Conservation (phyloP, 1,284 basidiomycete species). For the Bjerkandera adusta region DNA sequence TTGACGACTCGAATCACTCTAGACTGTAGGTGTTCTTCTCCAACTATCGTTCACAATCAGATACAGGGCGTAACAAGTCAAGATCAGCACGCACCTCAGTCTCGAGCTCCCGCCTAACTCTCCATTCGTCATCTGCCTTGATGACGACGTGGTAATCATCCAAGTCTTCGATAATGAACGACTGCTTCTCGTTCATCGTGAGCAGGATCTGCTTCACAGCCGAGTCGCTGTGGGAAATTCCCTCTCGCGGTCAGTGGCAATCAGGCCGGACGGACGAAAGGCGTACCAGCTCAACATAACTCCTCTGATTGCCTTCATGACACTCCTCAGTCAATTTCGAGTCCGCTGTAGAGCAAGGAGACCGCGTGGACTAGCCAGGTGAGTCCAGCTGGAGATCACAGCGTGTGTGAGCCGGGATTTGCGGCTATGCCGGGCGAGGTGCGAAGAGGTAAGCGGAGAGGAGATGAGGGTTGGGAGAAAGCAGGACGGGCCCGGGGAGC, state of each 20-base stretch:
- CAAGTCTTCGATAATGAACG: constrained; percentile 85
- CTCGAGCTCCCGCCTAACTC: constrained; percentile 71
- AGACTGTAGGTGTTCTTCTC: constrained; percentile 45
- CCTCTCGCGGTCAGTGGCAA: not conserved
- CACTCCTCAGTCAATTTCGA: not conserved
- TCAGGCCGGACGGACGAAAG: not conserved
- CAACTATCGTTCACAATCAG: constrained; percentile 14
- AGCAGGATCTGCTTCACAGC: constrained; percentile 90
- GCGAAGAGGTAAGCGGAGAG: not conserved
- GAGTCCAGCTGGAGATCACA: no score
- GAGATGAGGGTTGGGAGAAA: no score
- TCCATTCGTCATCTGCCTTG: constrained; percentile 76
- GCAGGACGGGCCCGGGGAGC: no score
- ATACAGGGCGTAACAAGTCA: not conserved
- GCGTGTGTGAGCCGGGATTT: no score
- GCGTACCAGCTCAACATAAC: constrained; percentile 73
- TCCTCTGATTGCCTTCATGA: constrained; percentile 70
- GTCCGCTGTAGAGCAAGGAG: not conserved
- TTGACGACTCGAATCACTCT: constrained; percentile 22
- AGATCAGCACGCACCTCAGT: constrained; percentile 55
- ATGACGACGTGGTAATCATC: constrained; percentile 86
- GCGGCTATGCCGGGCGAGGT: not conserved
- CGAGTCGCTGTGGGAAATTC: constrained; percentile 61
- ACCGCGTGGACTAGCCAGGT: not conserved
- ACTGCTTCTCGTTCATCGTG: constrained; percentile 74